These are phyloP conservation scores for Echria macrotheca DNA, from an alignment of 495 filamentous ascomycete genomes.

Conservation along the genomic window DNA sequence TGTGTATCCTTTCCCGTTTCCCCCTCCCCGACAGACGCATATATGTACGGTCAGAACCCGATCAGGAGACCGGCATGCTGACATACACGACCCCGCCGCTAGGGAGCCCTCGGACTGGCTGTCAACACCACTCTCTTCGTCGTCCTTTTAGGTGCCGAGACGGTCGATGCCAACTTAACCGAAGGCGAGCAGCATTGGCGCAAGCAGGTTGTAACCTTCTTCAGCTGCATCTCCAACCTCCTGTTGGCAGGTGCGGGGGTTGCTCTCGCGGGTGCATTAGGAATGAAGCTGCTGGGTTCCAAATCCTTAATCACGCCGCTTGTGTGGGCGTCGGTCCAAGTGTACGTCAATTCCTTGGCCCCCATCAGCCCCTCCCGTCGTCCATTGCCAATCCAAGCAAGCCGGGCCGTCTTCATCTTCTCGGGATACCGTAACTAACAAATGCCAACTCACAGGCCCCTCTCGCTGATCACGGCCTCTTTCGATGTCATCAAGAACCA, in stretches of 20 bases:
- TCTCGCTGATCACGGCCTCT: constrained; percentile 18
- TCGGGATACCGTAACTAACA: constrained; percentile 6
- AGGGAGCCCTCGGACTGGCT: constrained; percentile 23
- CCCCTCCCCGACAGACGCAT: neutral
- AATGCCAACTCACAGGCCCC: constrained; percentile 11
- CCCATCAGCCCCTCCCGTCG: neutral
- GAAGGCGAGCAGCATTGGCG: constrained; percentile 31
- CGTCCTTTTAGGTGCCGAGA: constrained; percentile 18
- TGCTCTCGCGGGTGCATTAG: constrained; percentile 18
- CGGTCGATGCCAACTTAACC: constrained; percentile 18
- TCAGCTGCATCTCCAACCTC: constrained; percentile 23
- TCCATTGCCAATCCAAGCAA: neutral
- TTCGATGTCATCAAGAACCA: constrained; percentile 27
- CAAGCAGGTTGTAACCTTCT: constrained; percentile 24
- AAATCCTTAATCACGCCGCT: constrained; percentile 22
- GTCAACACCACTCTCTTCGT: constrained; percentile 21
- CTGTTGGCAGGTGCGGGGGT: constrained; percentile 22
- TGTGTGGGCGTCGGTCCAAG: constrained; percentile 19
- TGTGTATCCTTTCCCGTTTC: constrained; percentile 9
- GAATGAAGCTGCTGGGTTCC: constrained; percentile 14
- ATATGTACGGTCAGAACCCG: neutral
- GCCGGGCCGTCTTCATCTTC: neutral
- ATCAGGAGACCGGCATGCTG: neutral
- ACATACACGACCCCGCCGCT: neutral
- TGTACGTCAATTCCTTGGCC: constrained; percentile 14